Evolutionary conservation across 352 stramenopile genomes (phyloP), one percentile per base, ranked within the genome.

Genomic region (Pythium dissimile): DNA sequence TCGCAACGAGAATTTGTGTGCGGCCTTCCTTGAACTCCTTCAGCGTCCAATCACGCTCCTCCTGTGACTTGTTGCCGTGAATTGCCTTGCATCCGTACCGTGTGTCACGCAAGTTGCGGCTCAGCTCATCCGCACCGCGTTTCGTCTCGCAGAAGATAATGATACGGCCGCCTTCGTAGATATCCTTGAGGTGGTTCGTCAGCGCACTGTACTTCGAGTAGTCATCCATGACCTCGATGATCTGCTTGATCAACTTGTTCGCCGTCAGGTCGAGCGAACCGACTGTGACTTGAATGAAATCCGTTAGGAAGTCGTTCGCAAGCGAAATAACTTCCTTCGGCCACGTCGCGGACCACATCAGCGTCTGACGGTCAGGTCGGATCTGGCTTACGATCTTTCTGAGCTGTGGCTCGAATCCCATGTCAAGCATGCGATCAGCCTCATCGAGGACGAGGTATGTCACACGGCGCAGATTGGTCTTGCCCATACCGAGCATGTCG

Each of bases 91-190:
- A 97, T 18, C 86, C 83, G 76, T 98, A 99, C 21, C 95, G 93
- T 24, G 88, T 94, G 65, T 92, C 75, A 26, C 92, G 86, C 41
- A 99, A 65, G 39, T 96, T 97, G 28, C 94, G 86, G 44, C 89
- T 96, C 9, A 99, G 81, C 62, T 98, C 92, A 72, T 99, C 97
- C 26, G 95, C 97, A 32, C 96, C 97, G 37, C 97, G 95, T 80
- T 99, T 99, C 5, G 97, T 99, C 70, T 99, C 95, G 20, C 97
- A 98, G 78, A 99, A 99, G 51, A 99, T 88, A n/a, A 99, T 94
- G 21, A 99, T 97, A 56, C 92, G 93, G 48, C 84, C 88, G 24
- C 93, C 90, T 32, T 96, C 94, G 46, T 97, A 93, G 34, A 93
- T 85, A 27, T 81, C 73, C 45, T 85, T 80, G 60, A 97, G 61